A percentile compares a stretch with the other conserved stretches of the same genome.
phyloP scores from a whole-genome alignment of 2,329 filamentous ascomycete genomes.

The Cercospora sojina region DNA sequence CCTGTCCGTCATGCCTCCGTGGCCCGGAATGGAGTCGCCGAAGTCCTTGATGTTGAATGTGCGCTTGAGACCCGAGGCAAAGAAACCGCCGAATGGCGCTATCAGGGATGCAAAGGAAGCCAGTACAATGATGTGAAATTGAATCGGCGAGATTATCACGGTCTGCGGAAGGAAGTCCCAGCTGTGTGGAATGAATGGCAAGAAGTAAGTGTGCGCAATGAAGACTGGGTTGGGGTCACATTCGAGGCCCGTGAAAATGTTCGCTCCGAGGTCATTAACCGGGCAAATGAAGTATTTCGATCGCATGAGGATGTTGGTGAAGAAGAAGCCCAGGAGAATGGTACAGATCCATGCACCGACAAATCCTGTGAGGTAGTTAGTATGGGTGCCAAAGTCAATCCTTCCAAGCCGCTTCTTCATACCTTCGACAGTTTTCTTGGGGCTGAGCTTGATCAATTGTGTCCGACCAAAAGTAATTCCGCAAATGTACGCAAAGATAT shows the following conservation, averaged over 20 bases:
- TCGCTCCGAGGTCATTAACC: slow-evolving; percentile 92
- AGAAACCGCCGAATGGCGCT: slow-evolving; percentile 96
- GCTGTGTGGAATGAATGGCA: slow-evolving; percentile 58
- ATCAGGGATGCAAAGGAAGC: slow-evolving; percentile 95
- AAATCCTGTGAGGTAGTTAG: slow-evolving; percentile 60
- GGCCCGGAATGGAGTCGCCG: slow-evolving; percentile 94
- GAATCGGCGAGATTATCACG: slow-evolving; percentile 79
- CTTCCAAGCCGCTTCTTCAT: not conserved
- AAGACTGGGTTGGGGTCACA: slow-evolving; percentile 93
- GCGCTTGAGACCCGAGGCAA: slow-evolving; percentile 93
- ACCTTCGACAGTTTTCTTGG: slow-evolving; percentile 94
- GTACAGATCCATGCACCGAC: slow-evolving; percentile 96
- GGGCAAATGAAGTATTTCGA: slow-evolving; percentile 99
- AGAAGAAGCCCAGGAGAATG: slow-evolving; percentile 74
- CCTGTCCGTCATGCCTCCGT: slow-evolving; percentile 95
- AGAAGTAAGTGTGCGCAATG: slow-evolving; percentile 69
- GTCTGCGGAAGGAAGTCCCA: slow-evolving; percentile 71
- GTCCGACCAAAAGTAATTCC: slow-evolving; percentile 96
- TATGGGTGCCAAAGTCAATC: not conserved
- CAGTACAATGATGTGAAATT: slow-evolving; percentile 86
- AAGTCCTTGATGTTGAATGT: slow-evolving; percentile 99
- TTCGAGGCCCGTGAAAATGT: slow-evolving; percentile 83
- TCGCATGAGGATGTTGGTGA: slow-evolving; percentile 81
- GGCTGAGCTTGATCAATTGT: slow-evolving; percentile 94
- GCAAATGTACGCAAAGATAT: slow-evolving; percentile 97